Base-by-base conservation (phyloP, 371 early-diverging fungal genomes). In the Apophysomyces ossiformis region DNA sequence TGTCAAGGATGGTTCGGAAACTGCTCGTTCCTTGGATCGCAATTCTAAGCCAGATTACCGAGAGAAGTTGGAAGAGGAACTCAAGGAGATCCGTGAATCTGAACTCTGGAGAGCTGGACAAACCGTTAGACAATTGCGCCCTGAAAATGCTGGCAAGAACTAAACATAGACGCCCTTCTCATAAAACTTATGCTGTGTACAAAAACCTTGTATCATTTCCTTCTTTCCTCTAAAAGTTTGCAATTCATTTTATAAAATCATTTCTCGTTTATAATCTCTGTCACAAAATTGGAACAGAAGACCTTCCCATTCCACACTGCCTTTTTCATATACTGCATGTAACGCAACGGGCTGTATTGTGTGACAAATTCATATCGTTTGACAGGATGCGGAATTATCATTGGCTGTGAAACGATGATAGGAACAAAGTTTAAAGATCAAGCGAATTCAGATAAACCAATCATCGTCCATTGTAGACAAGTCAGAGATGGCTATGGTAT, bases 31-130 rank as follows among this genome's bases (percentile, higher is more conserved):
- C 60, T 83, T 98, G 65, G 89, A 88, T 70, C 92, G 93, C 85
- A 96, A 96, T 92, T 91, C 93, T 54, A 77, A 89, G 50, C 79
- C 94, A 57, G 92, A 95, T 80, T 97, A 97, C 92, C 92, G 96
- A 71, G 92, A 93, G 78, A 86, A 90, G 64, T 87, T 98, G 63
- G 96, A 96, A 79, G 89, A 78, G 46, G 97, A 98, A 82, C 87
- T 98, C 65, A 85, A 85, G 66, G 96, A 94, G 77, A 92, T 95
- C 69, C 85, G 84, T 72, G 81, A 87, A 50, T 77, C 77, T 65
- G 85, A 85, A 61, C 87, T 90, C 70, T 78, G 83, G 81, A 76
- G 90, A 61, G 90, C 96, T 58, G 98, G 98, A 70, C 87, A 87
- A 76, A 92, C 95, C 61, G 98, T 97, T 70, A 88, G 98, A 70